Evolutionary conservation across 257 asterid genomes (phyloP).

Genomic region (Solanum chmielewskii): DNA sequence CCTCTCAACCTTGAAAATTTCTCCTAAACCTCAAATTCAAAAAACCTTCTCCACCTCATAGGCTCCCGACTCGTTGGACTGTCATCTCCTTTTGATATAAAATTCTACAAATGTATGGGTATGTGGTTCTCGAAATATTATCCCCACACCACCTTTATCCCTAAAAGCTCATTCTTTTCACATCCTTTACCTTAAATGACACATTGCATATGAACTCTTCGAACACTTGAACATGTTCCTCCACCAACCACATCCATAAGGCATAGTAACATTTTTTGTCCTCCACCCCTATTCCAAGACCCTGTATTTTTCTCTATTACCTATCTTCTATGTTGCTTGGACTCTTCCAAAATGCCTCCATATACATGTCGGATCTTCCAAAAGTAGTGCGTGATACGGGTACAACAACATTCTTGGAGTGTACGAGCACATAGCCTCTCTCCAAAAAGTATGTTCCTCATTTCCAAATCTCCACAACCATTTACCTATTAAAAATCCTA

Average conservation of each 20-base stretch:
- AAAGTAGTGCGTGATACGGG: background rate
- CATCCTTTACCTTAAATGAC: background rate
- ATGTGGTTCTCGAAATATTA: background rate
- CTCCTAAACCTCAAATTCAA: background rate
- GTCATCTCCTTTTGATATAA: background rate
- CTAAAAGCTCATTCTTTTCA: background rate
- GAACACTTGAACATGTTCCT: background rate
- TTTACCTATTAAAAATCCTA: background rate
- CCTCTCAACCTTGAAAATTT: background rate
- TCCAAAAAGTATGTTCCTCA: background rate
- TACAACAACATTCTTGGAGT: background rate
- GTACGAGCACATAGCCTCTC: background rate
- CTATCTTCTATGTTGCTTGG: background rate
- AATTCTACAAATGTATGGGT: background rate
- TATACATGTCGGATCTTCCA: background rate
- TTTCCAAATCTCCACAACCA: background rate
- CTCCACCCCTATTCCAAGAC: background rate
- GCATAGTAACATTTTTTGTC: background rate
- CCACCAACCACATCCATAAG: background rate
- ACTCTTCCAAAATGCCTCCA: background rate
- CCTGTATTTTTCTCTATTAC: background rate
- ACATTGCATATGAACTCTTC: background rate
- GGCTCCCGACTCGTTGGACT: background rate
- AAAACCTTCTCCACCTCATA: background rate
- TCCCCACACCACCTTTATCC: background rate